Base-by-base conservation (phyloP, 192 early-diverging fungal genomes). In the Chytriomyces confervae region DNA sequence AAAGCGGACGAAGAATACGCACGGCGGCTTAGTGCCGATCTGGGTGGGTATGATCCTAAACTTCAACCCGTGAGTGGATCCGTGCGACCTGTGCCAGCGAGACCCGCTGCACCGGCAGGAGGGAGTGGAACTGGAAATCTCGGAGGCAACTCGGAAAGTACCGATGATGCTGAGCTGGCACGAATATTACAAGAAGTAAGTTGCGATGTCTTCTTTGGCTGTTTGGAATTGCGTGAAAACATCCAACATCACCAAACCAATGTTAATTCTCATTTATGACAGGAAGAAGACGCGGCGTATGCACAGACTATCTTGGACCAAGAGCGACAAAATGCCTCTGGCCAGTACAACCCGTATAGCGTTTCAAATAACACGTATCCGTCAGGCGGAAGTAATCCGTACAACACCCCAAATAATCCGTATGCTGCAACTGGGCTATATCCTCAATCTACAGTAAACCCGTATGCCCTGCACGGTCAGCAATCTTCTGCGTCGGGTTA, bases 171-270 rank as follows among this genome's bases (percentile, higher is more conserved):
- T 65, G 63, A 65, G 24, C 24, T 65, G 63, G 63, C 63, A 6
- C 63, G 63, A 13, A 65, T 65, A 13, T 7, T 65, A 27, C 63
- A 65, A 65, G 63, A 65, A 27, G 63, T 65, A 13, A 43, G 63
- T 13, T 61, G 57, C 57, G 2, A 65, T 29, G 11, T 27, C 6
- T 65, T 65, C 1, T 27, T 13, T 20, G 53, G 13, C 53, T 57
- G 2, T 57, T 57, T 57, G 16, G 20, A n/a, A 20, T n/a, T 13
- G 20, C 53, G 53, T 57, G 53, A 57, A 13, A 5, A 57, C 36
- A 36, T 36, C 36, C 36, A 36, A 36, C 1, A 36, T 36, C 36
- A 27, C 24, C 24, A 36, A 36, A 36, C 36, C 36, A 36, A 36
- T 36, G 3, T 57, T 13, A 20, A 20, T 5, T 57, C 20, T 13